phyloP scores from a whole-genome alignment of 2,329 filamentous ascomycete genomes.

The Nemania serpens region DNA sequence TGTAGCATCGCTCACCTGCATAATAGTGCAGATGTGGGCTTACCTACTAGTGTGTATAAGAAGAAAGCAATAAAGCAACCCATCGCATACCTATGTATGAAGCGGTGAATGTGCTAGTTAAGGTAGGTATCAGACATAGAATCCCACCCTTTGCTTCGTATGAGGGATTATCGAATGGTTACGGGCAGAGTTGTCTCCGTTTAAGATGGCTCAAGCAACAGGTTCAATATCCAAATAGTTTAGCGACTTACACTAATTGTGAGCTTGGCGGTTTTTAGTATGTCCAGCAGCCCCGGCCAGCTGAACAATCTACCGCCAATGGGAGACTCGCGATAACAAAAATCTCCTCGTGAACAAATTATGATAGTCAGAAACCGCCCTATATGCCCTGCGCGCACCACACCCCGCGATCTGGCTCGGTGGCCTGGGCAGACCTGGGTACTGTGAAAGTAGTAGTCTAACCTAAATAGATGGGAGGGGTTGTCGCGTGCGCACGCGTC shows the following conservation, averaged over 20 bases:
- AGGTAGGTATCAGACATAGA: conserved; percentile 2
- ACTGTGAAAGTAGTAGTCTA: too few species aligned
- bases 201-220: conserved; percentile 1
- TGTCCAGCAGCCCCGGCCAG: conserved; percentile 8
- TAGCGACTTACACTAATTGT: too few species aligned
- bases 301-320: too few species aligned
- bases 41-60: too few species aligned
- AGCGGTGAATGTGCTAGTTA: conserved; percentile 16
- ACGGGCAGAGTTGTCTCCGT: conserved; percentile 1
- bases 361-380: too few species aligned
- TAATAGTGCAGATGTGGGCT: conserved; percentile 19
- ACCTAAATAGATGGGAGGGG: too few species aligned
- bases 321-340: too few species aligned
- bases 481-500: too few species aligned
- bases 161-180: conserved; percentile 19
- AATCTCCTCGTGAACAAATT: too few species aligned
- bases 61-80: conserved; percentile 11
- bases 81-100: not conserved
- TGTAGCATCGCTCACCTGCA: conserved; percentile 2
- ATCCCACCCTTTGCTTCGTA: conserved; percentile 8
- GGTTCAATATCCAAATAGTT: not conserved
- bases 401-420: conserved; percentile 25
- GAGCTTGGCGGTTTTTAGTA: conserved; percentile 10
- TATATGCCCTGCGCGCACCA: conserved; percentile 9
- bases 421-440: too few species aligned